Percentiles rank a stretch among this genome's conserved stretches.
Evolutionary conservation across 495 filamentous ascomycete species (phyloP).

Genomic region (Neurospora discreta): DNA sequence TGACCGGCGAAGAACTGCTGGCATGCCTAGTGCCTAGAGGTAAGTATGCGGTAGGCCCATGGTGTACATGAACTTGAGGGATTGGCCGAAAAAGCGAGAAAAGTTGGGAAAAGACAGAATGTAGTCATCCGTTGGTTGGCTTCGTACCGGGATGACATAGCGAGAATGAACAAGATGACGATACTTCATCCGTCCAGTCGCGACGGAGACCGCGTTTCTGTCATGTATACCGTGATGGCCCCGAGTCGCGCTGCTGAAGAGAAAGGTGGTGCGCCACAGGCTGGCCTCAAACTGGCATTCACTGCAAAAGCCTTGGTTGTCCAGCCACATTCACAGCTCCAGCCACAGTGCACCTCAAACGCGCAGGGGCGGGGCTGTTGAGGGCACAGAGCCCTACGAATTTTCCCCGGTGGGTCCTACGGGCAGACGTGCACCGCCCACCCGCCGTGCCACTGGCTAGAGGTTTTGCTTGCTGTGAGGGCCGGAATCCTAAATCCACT

Average conservation of each 20-base stretch:
- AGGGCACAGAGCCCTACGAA: slow-evolving; percentile 29
- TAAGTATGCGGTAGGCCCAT: background rate
- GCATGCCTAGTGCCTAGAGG: background rate
- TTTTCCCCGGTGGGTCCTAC: slow-evolving; percentile 20
- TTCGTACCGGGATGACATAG: background rate
- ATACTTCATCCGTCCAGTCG: background rate
- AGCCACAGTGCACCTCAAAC: slow-evolving; percentile 11
- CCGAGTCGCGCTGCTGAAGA: background rate
- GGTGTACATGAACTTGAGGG: background rate
- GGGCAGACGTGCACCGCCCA: slow-evolving; percentile 7
- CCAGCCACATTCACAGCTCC: background rate
- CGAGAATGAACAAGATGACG: background rate
- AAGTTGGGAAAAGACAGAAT: background rate
- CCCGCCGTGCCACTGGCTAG: slow-evolving; percentile 5
- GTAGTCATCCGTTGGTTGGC: background rate
- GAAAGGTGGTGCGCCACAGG: background rate
- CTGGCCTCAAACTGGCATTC: background rate
- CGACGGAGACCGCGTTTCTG: background rate
- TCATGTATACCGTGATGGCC: background rate
- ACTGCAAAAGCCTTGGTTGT: background rate
- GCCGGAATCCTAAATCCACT: slow-evolving; percentile 17
- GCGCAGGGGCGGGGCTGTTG: slow-evolving; percentile 6
- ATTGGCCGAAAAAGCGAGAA: too few species aligned
- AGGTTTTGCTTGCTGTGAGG: slow-evolving; percentile 9
- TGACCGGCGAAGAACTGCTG: background rate